phyloP scores from a whole-genome alignment of 352 stramenopile genomes.

The Globisporangium barbulae region DNA sequence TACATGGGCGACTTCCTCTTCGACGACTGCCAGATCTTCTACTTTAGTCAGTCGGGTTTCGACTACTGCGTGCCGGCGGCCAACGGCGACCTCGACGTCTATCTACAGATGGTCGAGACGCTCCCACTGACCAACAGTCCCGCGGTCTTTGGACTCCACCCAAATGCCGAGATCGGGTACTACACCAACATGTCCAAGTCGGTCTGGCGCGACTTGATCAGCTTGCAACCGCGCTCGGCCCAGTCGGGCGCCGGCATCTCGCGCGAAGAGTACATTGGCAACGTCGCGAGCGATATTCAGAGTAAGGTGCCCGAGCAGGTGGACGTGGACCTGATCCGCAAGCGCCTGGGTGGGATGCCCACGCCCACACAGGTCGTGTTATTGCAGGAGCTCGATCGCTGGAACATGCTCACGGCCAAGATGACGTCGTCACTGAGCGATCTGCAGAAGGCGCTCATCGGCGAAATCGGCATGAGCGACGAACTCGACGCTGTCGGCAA shows the following conservation, averaged over 20 bases:
- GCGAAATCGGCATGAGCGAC: constrained; percentile 97
- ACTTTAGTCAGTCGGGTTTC: constrained; percentile 91
- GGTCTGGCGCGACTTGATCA: constrained; percentile 93
- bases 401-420: constrained; percentile 87
- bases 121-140: constrained; percentile 93
- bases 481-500: constrained; percentile 91
- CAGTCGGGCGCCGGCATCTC: constrained; percentile 74
- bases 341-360: constrained; percentile 64
- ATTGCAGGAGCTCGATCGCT: constrained; percentile 94
- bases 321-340: constrained; percentile 86
- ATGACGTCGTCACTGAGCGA: constrained; percentile 88
- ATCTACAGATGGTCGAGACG: constrained; percentile 81
- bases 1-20: constrained; percentile 98
- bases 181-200: constrained; percentile 94
- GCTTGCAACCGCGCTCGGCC: constrained; percentile 86
- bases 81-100: constrained; percentile 69
- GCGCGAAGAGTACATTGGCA: constrained; percentile 92
- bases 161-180: constrained; percentile 96
- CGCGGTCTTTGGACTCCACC: constrained; percentile 94
- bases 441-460: constrained; percentile 90
- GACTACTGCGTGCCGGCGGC: constrained; percentile 84
- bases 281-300: constrained; percentile 89
- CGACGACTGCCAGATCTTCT: constrained; percentile 93
- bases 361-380: constrained; percentile 91
- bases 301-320: constrained; percentile 88